Conservation (phyloP, 192 early-diverging fungal species). For the Mortierella alpina region DNA sequence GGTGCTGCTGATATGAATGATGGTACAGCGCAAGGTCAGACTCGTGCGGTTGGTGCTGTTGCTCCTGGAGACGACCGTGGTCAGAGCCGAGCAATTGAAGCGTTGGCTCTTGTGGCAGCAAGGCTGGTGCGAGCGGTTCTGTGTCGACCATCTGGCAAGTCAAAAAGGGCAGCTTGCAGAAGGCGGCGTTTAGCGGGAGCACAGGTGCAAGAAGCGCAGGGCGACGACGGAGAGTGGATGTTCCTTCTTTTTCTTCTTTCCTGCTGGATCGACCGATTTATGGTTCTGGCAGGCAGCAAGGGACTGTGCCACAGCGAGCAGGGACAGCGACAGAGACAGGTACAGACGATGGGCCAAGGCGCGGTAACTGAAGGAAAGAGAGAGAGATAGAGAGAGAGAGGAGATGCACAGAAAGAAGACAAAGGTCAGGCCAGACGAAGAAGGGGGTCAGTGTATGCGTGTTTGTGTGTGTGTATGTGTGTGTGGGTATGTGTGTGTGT, state of each 20-base stretch:
- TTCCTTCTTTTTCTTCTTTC: too few relatives aligned
- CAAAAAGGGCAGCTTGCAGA: not conserved
- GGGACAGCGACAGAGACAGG: too few relatives aligned
- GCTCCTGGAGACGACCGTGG: slow-evolving; percentile 7
- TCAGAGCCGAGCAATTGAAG: not conserved
- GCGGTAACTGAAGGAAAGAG: not conserved
- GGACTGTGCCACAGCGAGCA: too few relatives aligned
- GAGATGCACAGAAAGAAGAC: not conserved
- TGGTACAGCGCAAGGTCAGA: slow-evolving; percentile 1
- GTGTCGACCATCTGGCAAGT: slow-evolving; percentile 11
- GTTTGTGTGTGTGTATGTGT: too few relatives aligned
- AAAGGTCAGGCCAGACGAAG: slow-evolving; percentile 8
- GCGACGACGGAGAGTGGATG: not conserved
- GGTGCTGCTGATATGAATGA: slow-evolving; percentile 6
- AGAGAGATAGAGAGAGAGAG: not conserved
- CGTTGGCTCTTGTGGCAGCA: not conserved
- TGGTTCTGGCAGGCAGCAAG: too few relatives aligned
- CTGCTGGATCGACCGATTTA: too few relatives aligned
- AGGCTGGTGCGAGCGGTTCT: not conserved
- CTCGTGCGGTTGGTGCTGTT: not conserved
- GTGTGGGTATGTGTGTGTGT: too few relatives aligned
- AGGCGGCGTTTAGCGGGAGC: not conserved
- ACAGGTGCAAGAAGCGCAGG: not conserved
- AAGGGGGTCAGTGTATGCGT: slow-evolving; percentile 1
- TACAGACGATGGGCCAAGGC: too few relatives aligned